Evolutionary conservation across 257 asterid species (phyloP).

Genomic region (Coffea canephora): DNA sequence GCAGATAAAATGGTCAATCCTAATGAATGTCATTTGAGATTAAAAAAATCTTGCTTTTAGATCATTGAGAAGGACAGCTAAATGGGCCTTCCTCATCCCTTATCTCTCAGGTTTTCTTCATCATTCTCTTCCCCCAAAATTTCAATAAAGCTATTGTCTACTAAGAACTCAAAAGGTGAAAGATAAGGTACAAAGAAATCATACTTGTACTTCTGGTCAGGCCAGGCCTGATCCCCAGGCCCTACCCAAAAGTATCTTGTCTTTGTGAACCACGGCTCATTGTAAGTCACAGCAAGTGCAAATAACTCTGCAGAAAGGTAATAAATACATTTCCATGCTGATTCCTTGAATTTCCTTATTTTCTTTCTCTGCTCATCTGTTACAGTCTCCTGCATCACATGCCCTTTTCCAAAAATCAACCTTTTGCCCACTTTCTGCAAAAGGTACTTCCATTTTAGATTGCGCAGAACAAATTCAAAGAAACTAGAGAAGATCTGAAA

Average conservation of each 20-base stretch:
- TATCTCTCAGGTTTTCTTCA: background rate
- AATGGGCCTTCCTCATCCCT: background rate
- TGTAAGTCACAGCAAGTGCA: constrained; percentile 70
- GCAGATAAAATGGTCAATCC: background rate
- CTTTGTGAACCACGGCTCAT: constrained; percentile 86
- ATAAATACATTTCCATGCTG: constrained; percentile 94
- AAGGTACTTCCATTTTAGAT: constrained; percentile 23
- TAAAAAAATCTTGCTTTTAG: background rate
- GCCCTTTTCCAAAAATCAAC: constrained; percentile 70
- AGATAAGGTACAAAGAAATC: constrained; percentile 14
- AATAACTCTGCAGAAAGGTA: constrained; percentile 86
- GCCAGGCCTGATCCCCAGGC: constrained; percentile 88
- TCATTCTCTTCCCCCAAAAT: background rate
- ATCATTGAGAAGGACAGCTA: background rate
- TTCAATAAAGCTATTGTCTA: background rate
- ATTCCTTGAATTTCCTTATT: constrained; percentile 84
- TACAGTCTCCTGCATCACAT: constrained; percentile 42
- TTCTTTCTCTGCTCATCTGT: constrained; percentile 60
- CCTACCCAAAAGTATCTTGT: constrained; percentile 86
- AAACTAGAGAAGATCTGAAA: constrained; percentile 12
- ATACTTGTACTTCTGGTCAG: constrained; percentile 82
- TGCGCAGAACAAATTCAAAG: constrained; percentile 16
- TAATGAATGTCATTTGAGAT: background rate
- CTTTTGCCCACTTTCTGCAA: constrained; percentile 70
- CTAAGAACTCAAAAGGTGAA: background rate